phyloP scores from a whole-genome alignment of 1,284 basidiomycete species.

The Cryptococcus sp. region DNA sequence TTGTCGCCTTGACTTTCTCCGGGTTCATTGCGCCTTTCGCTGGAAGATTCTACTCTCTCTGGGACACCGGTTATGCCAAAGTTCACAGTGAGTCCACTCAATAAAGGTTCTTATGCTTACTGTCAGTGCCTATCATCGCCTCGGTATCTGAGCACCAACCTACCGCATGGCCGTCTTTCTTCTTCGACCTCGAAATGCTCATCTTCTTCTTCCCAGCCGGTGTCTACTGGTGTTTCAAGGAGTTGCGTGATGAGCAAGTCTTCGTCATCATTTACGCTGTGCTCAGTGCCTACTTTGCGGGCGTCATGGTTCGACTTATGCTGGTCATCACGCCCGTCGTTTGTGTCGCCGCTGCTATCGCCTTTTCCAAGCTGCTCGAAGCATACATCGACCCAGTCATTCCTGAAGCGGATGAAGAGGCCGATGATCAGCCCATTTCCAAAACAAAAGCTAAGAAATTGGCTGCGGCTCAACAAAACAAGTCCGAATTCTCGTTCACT shows the following conservation, averaged over 20 bases:
- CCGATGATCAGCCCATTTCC: conserved; percentile 32
- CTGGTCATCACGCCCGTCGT: conserved; percentile 53
- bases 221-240: conserved; percentile 88
- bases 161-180: conserved; percentile 99
- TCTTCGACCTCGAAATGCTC: conserved; percentile 98
- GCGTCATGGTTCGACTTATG: conserved; percentile 89
- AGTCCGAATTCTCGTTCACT: conserved; percentile 35
- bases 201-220: conserved; percentile 98
- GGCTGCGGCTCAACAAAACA: conserved; percentile 48
- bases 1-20: conserved; percentile 82
- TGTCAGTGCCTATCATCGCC: conserved; percentile 84
- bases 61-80: conserved; percentile 99
- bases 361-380: conserved; percentile 83
- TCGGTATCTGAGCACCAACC: conserved; percentile 99
- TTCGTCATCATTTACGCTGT: conserved; percentile 99
- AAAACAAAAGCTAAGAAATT: conserved; percentile 68
- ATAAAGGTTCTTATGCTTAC: neutral
- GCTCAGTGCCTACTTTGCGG: conserved; percentile 96
- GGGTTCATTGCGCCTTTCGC: conserved; percentile 99
- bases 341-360: conserved; percentile 80
- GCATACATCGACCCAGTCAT: conserved; percentile 73
- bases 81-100: conserved; percentile 62
- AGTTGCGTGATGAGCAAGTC: conserved; percentile 93
- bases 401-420: conserved; percentile 36
- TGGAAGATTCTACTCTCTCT: conserved; percentile 97